A percentile compares a stretch with the other conserved stretches of the same genome.
Evolutionary conservation across 176 grass and related monocot genomes (phyloP).

Genomic region (Thinopyrum elongatum): DNA sequence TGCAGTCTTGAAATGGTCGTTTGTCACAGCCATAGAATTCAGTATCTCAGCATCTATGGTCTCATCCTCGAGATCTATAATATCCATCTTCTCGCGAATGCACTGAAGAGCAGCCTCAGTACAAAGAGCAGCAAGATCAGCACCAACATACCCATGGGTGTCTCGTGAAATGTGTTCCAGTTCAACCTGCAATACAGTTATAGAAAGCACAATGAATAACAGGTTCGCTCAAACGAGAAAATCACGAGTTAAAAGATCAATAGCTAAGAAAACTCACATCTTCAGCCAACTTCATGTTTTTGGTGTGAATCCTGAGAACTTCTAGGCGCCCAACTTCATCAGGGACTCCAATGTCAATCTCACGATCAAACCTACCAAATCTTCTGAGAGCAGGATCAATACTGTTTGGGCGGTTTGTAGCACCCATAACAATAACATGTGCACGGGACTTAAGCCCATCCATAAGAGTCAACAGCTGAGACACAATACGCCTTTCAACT

Average conservation of each 20-base stretch:
- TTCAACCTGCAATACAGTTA: conserved; percentile 68
- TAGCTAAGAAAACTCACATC: conserved; percentile 41
- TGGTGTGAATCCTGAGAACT: conserved; percentile 86
- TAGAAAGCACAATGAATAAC: neutral
- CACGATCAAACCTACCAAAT: conserved; percentile 82
- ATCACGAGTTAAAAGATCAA: neutral
- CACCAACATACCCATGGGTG: conserved; percentile 85
- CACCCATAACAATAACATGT: conserved; percentile 90
- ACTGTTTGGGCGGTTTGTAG: conserved; percentile 83
- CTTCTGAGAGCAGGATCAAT: conserved; percentile 85
- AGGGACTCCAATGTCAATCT: conserved; percentile 89
- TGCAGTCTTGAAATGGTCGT: conserved; percentile 96
- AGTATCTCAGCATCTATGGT: conserved; percentile 93
- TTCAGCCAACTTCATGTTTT: conserved; percentile 89
- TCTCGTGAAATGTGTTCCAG: conserved; percentile 71
- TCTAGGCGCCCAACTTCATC: conserved; percentile 91
- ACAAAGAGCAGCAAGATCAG: conserved; percentile 88
- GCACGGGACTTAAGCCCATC: conserved; percentile 73
- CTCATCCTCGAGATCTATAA: conserved; percentile 90
- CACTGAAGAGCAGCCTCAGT: conserved; percentile 91
- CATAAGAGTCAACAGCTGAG: conserved; percentile 87
- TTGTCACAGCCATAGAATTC: conserved; percentile 83
- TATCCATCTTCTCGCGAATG: conserved; percentile 93
- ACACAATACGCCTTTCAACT: conserved; percentile 83
- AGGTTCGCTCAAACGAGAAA: neutral